Evolutionary conservation across 2,329 filamentous ascomycete genomes (phyloP), one percentile per base, ranked within the genome.

Genomic region (Proliferodiscus dingleyae): DNA sequence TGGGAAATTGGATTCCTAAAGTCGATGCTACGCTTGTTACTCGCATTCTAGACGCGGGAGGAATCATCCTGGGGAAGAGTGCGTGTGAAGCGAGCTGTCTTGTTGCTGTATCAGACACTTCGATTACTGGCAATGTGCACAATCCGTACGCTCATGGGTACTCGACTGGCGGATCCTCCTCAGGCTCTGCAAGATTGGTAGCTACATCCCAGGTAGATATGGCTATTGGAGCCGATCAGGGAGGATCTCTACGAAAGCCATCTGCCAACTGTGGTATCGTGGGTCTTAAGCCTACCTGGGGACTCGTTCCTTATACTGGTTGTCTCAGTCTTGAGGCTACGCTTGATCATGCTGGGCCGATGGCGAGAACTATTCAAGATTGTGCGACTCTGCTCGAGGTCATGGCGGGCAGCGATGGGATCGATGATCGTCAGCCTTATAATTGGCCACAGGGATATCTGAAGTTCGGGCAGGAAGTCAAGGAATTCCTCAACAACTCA

Each of bases 261-360:
- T 41, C 51, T 33, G 44, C 53, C 11, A 43, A 54, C 16, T 59
- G 52, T 33, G 56, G 56, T 10, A 8, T 55, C 18, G 56, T 58
- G 6, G 52, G 55, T 5, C 16, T 58, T 42, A 59, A 58, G 37
- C 55, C 55, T 15, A 58, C 53, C n/a, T 56, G 42, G 46, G 55
- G 55, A 7, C 37, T 56, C 2, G 53, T 58, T 3, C 55, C 52
- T 10, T 58, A 54, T 26, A 59, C 53, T 3, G 55, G 55, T 43
- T 65, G 74, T 15, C 70, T 72, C 0, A 68, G 68, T 29, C 70
- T 72, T 0, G 71, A 75, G 45, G 65, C 72, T 0, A 66, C 73
- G 2, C 69, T 74, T 33, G 75, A 78, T 47, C 73, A 78, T 51
- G 62, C 63, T 0, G 72, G 72, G 0, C 71, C 72, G 0, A 61